Conservation (phyloP, 257 asterid genomes). For the Plectranthus barbatus region DNA sequence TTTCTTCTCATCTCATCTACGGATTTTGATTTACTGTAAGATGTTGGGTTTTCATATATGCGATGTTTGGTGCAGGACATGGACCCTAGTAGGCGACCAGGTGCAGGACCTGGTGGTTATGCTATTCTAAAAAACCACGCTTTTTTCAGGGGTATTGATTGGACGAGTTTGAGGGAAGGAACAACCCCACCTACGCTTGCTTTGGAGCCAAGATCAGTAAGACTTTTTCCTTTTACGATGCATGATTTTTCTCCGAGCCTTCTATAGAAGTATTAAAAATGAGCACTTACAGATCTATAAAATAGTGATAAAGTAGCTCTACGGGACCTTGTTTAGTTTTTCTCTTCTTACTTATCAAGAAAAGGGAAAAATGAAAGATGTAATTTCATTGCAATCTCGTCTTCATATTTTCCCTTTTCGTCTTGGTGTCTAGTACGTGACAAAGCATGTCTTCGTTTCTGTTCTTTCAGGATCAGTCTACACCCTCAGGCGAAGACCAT, state of each 20-base stretch:
- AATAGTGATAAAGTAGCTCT: neutral
- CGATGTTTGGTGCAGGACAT: conserved; percentile 44
- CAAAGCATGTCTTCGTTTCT: conserved; percentile 2
- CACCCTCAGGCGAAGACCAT: conserved; percentile 41
- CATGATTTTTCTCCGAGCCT: neutral
- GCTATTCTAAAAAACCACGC: conserved; percentile 71
- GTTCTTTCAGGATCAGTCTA: conserved; percentile 35
- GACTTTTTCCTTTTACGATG: neutral
- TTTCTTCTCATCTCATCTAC: neutral
- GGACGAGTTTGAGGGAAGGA: conserved; percentile 62
- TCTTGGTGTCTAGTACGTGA: neutral
- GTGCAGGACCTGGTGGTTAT: conserved; percentile 82
- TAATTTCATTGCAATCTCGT: neutral
- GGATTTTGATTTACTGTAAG: neutral
- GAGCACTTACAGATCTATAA: neutral
- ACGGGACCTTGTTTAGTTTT: neutral
- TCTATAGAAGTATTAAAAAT: neutral
- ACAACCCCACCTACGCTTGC: conserved; percentile 72
- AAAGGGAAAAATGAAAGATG: neutral
- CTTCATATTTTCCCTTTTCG: neutral
- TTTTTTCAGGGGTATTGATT: conserved; percentile 71
- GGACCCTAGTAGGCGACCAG: conserved; percentile 90
- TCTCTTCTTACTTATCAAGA: neutral
- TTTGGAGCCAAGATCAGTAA: conserved; percentile 34
- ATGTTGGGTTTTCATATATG: neutral